phyloP scores from a whole-genome alignment of 805 yeast species.

The Teunomyces kruisii region DNA sequence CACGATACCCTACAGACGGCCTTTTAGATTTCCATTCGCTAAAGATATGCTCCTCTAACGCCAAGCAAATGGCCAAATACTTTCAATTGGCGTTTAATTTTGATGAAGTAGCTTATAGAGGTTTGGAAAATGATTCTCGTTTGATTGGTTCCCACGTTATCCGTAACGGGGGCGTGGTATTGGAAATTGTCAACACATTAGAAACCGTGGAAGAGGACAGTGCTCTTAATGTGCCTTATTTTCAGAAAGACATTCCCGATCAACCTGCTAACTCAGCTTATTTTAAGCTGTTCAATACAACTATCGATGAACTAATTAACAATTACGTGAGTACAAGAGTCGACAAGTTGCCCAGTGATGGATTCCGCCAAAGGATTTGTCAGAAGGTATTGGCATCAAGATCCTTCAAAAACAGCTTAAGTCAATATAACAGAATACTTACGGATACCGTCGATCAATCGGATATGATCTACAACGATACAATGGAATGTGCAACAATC shows the following conservation, averaged over 20 bases:
- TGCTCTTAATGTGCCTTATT: conserved; percentile 10
- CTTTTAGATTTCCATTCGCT: conserved; percentile 60
- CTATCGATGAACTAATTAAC: conserved; percentile 32
- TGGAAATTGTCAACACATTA: conserved; percentile 48
- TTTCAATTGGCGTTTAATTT: conserved; percentile 64
- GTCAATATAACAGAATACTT: conserved; percentile 12
- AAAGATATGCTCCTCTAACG: conserved; percentile 72
- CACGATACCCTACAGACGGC: conserved; percentile 26
- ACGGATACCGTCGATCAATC: conserved; percentile 15
- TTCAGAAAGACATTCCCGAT: conserved; percentile 11
- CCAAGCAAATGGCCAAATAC: conserved; percentile 59
- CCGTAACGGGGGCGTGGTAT: conserved; percentile 50
- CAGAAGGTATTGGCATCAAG: conserved; percentile 14
- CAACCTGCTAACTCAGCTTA: neutral
- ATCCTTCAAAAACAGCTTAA: conserved; percentile 9
- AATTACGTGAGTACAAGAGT: conserved; percentile 36
- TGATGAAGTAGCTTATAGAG: conserved; percentile 56
- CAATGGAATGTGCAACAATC: conserved; percentile 15
- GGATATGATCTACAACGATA: conserved; percentile 17
- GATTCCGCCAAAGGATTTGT: conserved; percentile 10
- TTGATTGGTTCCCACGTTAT: conserved; percentile 60
- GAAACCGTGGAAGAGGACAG: conserved; percentile 22
- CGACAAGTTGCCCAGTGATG: conserved; percentile 7
- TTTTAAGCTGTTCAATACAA: conserved; percentile 5
- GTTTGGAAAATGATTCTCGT: conserved; percentile 67